Conservation (phyloP, 2,329 filamentous ascomycete species). For the Orbilia oligospora region DNA sequence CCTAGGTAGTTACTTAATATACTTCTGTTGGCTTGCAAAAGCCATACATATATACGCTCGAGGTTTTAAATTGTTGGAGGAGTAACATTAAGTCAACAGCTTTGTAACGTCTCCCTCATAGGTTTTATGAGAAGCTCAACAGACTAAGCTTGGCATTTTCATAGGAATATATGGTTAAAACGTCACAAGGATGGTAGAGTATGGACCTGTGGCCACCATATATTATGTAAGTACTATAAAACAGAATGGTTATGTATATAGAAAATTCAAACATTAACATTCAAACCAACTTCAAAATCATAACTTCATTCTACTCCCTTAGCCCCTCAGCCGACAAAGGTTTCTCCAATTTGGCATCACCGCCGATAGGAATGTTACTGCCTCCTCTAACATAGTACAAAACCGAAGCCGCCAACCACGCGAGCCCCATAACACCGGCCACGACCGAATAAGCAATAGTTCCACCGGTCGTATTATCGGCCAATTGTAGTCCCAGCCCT, state of each 20-base stretch:
- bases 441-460: constrained; percentile 74
- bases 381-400: constrained; percentile 49
- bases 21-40: neutral
- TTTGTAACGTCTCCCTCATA: too few species aligned
- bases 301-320: constrained; percentile 8
- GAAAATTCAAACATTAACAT: constrained; percentile 21
- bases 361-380: neutral
- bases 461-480: constrained; percentile 67
- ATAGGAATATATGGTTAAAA: neutral
- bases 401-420: constrained; percentile 33
- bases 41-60: too few species aligned
- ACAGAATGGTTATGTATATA: neutral
- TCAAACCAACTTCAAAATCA: constrained; percentile 10
- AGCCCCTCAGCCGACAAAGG: constrained; percentile 4
- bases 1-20: constrained; percentile 18
- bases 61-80: too few species aligned
- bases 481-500: constrained; percentile 73
- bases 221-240: constrained; percentile 14
- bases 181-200: neutral
- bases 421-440: constrained; percentile 69
- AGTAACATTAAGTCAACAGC: too few species aligned
- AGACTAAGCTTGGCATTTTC: too few species aligned
- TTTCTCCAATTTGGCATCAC: constrained; percentile 2
- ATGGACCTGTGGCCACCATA: neutral
- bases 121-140: too few species aligned